phyloP scores from a whole-genome alignment of 1,139 yeast species.

The Schwanniomyces etchellsii region DNA sequence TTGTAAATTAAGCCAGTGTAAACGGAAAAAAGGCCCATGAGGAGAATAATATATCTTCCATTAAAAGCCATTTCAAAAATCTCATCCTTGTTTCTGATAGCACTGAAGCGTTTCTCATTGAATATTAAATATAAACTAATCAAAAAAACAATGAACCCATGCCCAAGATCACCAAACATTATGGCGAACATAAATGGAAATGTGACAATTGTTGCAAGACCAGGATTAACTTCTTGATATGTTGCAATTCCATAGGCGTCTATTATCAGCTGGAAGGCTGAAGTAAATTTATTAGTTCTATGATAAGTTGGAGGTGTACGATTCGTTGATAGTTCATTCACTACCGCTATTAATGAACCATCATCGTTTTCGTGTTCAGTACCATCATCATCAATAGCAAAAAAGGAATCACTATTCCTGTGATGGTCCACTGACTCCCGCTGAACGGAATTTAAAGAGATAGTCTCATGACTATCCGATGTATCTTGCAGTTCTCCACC shows the following conservation, averaged over 20 bases:
- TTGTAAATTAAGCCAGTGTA: conserved; percentile 92
- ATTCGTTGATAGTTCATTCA: conserved; percentile 75
- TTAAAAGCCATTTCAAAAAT: conserved; percentile 93
- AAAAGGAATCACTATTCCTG: conserved; percentile 27
- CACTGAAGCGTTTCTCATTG: conserved; percentile 61
- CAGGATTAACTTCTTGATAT: conserved; percentile 94
- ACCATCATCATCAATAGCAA: conserved; percentile 44
- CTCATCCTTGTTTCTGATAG: conserved; percentile 75
- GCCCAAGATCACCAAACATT: conserved; percentile 99
- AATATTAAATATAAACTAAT: conserved; percentile 67
- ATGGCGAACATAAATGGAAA: conserved; percentile 99
- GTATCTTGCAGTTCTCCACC: conserved; percentile 3
- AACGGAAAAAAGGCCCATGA: conserved; percentile 92
- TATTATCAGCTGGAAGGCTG: conserved; percentile 85
- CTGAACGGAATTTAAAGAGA: conserved; percentile 13
- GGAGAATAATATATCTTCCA: conserved; percentile 81
- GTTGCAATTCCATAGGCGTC: conserved; percentile 95
- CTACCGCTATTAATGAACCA: conserved; percentile 44
- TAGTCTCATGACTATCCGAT: conserved; percentile 16
- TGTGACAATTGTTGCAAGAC: conserved; percentile 88
- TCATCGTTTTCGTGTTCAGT: conserved; percentile 22
- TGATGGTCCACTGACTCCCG: conserved; percentile 3
- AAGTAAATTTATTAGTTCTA: conserved; percentile 85
- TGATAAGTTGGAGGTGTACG: conserved; percentile 92
- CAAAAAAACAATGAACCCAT: conserved; percentile 73